Evolutionary conservation across 768 basidiomycete genomes (phyloP), one percentile per base, ranked within the genome.

Genomic region (Leucocoprinus sp.): DNA sequence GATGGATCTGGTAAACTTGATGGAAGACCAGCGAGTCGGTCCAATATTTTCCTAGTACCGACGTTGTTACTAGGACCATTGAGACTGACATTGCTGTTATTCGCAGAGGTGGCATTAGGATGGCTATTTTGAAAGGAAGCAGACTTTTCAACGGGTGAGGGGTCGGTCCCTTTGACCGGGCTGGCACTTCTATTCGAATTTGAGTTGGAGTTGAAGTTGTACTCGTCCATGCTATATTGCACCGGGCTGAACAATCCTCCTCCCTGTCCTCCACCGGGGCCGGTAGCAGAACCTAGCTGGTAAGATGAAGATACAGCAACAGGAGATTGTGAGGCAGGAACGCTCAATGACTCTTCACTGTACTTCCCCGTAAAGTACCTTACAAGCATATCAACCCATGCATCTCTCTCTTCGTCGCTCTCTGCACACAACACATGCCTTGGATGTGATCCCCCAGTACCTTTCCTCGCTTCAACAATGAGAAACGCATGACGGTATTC

Each of bases 401-500:
- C 76, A 60, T 99, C 96, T 36, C 96, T 75, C 59, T 95, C 93
- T 35, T 73, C 67, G 63, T 99, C 96, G 58, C 90, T 96, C 65
- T 96, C 92, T 0, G 96, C 96, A 57, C 96, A 98, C 3, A 99
- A 70, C 31, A 99, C 93, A 59, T 98, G 95, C 14, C 90, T 78
- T 23, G 84, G 71, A 55, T 77, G 79, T 38, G 78, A 72, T 14
- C 80, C 82, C 26, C 76, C 75, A 2, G 84, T 79, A 2, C 74
- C 78, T 52, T 78, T 84, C 63, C 80, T 87, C 15, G 80, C 80
- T 62, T 96, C 93, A 50, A 98, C 91, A 56, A 99, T 89, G 51
- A 99, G 79, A 66, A 99, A 97, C 1, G 96, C 96, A 59, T 99
- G 96, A 18, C 93, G 80, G 54, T 96, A 96, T 53, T 95, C 88